These are phyloP conservation scores for Mycena chlorophos DNA, from an alignment of 768 basidiomycete species.

Conservation along the genomic window DNA sequence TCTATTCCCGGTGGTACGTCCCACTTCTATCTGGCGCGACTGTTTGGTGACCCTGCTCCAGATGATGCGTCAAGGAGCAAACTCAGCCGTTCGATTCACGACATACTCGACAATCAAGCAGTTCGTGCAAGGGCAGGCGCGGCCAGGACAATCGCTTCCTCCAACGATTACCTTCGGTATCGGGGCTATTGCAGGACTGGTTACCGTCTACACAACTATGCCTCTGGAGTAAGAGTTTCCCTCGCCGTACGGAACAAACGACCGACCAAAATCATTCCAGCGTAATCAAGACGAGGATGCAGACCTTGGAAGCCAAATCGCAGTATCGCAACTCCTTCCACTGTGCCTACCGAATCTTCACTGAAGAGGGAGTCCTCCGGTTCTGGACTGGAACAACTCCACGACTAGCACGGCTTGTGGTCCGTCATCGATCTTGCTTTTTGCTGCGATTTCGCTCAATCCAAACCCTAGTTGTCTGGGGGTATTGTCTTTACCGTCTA, in stretches of 20 bases:
- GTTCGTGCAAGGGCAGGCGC: slow-evolving; percentile 79
- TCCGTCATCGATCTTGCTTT: slow-evolving; percentile 44
- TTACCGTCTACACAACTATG: slow-evolving; percentile 92
- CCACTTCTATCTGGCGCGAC: background rate
- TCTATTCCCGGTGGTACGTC: slow-evolving; percentile 86
- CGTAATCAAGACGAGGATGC: slow-evolving; percentile 98
- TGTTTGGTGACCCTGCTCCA: slow-evolving; percentile 31
- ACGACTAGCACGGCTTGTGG: slow-evolving; percentile 78
- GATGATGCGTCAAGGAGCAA: slow-evolving; percentile 98
- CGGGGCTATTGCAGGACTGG: slow-evolving; percentile 89
- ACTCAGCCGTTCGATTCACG: slow-evolving; percentile 94
- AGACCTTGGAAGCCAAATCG: slow-evolving; percentile 76
- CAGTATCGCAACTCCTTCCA: slow-evolving; percentile 95
- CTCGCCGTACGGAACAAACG: background rate
- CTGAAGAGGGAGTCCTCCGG: slow-evolving; percentile 86
- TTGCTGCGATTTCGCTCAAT: background rate
- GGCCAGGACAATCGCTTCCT: slow-evolving; percentile 83
- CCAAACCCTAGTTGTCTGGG: slow-evolving; percentile 67
- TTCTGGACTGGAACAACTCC: slow-evolving; percentile 99
- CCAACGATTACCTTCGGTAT: slow-evolving; percentile 90
- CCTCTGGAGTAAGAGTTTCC: slow-evolving; percentile 65
- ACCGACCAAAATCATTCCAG: slow-evolving; percentile 38
- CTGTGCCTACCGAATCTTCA: slow-evolving; percentile 91
- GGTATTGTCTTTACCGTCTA: slow-evolving; percentile 93
- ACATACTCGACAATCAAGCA: slow-evolving; percentile 94